These are phyloP conservation scores for Daedaleopsis nitida DNA, from an alignment of 768 basidiomycete species.

Conservation along the genomic window DNA sequence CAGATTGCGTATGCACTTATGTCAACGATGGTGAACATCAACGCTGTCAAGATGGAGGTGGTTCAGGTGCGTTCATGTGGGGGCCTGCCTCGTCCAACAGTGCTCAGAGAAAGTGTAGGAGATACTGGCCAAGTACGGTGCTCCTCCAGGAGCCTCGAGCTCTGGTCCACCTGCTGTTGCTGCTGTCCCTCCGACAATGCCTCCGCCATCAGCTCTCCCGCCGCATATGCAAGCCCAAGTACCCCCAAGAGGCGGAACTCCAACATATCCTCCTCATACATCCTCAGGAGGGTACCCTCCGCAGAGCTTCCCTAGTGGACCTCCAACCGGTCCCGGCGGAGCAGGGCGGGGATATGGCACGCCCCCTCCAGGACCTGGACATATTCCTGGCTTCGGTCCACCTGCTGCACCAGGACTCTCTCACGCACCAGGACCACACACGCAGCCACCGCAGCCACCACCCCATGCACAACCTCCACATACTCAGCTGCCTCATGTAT, in stretches of 20 bases:
- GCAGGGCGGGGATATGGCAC: constrained; percentile 13
- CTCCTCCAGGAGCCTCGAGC: constrained; percentile 30
- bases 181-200: constrained; percentile 23
- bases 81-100: background rate
- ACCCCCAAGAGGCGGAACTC: constrained; percentile 22
- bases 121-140: constrained; percentile 60
- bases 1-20: constrained; percentile 79
- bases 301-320: constrained; percentile 2
- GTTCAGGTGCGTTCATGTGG: constrained; percentile 55
- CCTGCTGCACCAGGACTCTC: background rate
- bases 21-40: constrained; percentile 75
- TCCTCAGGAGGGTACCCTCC: constrained; percentile 5
- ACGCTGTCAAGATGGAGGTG: constrained; percentile 72
- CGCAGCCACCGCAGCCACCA: constrained; percentile 15
- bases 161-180: constrained; percentile 30
- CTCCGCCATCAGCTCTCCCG: constrained; percentile 30
- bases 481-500: constrained; percentile 1
- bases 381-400: constrained; percentile 8
- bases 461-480: constrained; percentile 12
- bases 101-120: constrained; percentile 40
- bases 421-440: constrained; percentile 3
- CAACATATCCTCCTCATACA: constrained; percentile 21
- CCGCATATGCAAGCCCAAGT: constrained; percentile 24
- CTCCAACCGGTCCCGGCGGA: constrained; percentile 9
- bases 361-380: constrained; percentile 8